These are phyloP conservation scores for Aplosporella prunicola DNA, from an alignment of 2,329 filamentous ascomycete species.

Conservation along the genomic window DNA sequence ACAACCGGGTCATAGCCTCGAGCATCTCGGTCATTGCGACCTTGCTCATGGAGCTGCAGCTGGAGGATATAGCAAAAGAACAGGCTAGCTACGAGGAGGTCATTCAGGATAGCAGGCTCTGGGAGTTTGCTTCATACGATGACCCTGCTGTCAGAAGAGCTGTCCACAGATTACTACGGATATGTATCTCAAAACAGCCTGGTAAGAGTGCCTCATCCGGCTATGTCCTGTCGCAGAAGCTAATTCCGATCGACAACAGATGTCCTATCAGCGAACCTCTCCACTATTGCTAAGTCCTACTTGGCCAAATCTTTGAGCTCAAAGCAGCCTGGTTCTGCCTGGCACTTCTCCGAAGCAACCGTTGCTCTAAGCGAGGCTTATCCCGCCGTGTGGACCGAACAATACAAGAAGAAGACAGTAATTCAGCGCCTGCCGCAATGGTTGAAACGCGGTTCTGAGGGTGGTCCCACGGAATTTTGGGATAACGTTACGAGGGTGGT, in stretches of 20 bases:
- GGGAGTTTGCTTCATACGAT: slow-evolving; percentile 48
- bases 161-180: slow-evolving; percentile 47
- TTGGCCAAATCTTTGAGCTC: slow-evolving; percentile 64
- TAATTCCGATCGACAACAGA: slow-evolving; percentile 11
- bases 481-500: slow-evolving; percentile 54
- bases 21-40: slow-evolving; percentile 47
- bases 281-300: slow-evolving; percentile 57
- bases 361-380: slow-evolving; percentile 53
- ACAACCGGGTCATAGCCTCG: slow-evolving; percentile 64
- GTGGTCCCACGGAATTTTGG: slow-evolving; percentile 68
- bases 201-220: slow-evolving; percentile 16
- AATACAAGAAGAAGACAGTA: slow-evolving; percentile 50
- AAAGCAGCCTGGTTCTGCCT: slow-evolving; percentile 63
- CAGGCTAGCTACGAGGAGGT: slow-evolving; percentile 55
- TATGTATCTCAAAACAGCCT: slow-evolving; percentile 41
- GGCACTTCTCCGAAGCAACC: slow-evolving; percentile 60
- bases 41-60: slow-evolving; percentile 37
- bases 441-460: slow-evolving; percentile 74
- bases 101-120: slow-evolving; percentile 53
- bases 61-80: slow-evolving; percentile 50
- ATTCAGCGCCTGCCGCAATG: slow-evolving; percentile 58
- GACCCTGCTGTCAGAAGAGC: slow-evolving; percentile 51
- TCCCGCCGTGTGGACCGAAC: slow-evolving; percentile 64
- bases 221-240: background rate
- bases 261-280: slow-evolving; percentile 30